These are phyloP conservation scores for Truncatella angustata DNA, from an alignment of 2,329 filamentous ascomycete species.

Conservation along the genomic window DNA sequence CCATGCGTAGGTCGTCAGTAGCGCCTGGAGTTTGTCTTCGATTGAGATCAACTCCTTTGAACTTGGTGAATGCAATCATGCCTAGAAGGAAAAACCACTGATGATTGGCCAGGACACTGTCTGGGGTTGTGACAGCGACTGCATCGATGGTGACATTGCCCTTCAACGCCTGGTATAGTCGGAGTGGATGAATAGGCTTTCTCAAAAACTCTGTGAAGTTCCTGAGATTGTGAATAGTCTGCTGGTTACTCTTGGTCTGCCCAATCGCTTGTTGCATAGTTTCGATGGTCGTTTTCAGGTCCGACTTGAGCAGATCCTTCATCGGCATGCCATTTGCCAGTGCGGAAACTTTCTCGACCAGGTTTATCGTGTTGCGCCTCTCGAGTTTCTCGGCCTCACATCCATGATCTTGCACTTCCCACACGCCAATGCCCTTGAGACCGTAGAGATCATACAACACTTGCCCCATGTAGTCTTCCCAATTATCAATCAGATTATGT, in stretches of 20 bases:
- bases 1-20: slow-evolving; percentile 80
- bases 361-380: slow-evolving; percentile 72
- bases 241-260: slow-evolving; percentile 71
- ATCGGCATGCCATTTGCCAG: slow-evolving; percentile 82
- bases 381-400: slow-evolving; percentile 78
- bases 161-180: slow-evolving; percentile 76
- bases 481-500: slow-evolving; percentile 73
- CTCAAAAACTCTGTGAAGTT: slow-evolving; percentile 80
- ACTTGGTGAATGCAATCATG: slow-evolving; percentile 84
- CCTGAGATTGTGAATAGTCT: slow-evolving; percentile 83
- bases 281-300: slow-evolving; percentile 86
- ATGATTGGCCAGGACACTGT: slow-evolving; percentile 71
- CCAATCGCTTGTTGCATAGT: slow-evolving; percentile 88
- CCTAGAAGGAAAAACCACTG: slow-evolving; percentile 93
- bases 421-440: slow-evolving; percentile 66
- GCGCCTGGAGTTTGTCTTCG: slow-evolving; percentile 76
- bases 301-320: slow-evolving; percentile 88
- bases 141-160: slow-evolving; percentile 75
- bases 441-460: slow-evolving; percentile 82
- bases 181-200: slow-evolving; percentile 76
- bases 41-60: slow-evolving; percentile 65
- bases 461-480: slow-evolving; percentile 83
- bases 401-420: slow-evolving; percentile 73
- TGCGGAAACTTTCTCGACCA: slow-evolving; percentile 80
- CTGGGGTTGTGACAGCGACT: slow-evolving; percentile 64